A percentile compares a stretch with the other conserved stretches of the same genome.
These are phyloP conservation scores for Paracamarosporium sp. DNA, from an alignment of 2,329 filamentous ascomycete genomes.

Conservation along the genomic window DNA sequence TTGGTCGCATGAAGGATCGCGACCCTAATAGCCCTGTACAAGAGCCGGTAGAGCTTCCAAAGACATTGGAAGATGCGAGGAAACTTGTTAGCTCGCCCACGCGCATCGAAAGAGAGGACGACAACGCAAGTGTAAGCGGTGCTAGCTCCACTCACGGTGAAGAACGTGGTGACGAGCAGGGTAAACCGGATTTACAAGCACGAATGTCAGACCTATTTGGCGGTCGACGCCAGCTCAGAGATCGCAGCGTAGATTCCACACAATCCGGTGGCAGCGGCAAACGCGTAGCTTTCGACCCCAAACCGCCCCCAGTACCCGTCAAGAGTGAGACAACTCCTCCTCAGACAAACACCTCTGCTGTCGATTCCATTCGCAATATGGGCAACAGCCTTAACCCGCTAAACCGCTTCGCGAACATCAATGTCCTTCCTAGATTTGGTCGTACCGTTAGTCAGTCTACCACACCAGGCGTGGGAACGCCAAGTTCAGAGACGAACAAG, in stretches of 20 bases:
- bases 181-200: slow-evolving; percentile 54
- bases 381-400: slow-evolving; percentile 84
- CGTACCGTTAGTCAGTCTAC: slow-evolving; percentile 55
- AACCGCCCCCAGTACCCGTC: slow-evolving; percentile 24
- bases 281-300: slow-evolving; percentile 59
- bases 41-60: slow-evolving; percentile 67
- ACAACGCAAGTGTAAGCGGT: slow-evolving; percentile 58
- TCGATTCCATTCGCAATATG: slow-evolving; percentile 83
- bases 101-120: slow-evolving; percentile 55
- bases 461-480: slow-evolving; percentile 50
- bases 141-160: slow-evolving; percentile 58
- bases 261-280: slow-evolving; percentile 70
- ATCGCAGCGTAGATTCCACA: slow-evolving; percentile 78
- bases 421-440: slow-evolving; percentile 78
- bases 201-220: slow-evolving; percentile 74
- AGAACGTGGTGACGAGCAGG: slow-evolving; percentile 42
- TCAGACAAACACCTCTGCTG: slow-evolving; percentile 61
- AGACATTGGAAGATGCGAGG: slow-evolving; percentile 89
- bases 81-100: slow-evolving; percentile 82
- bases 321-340: slow-evolving; percentile 36
- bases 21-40: slow-evolving; percentile 41
- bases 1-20: slow-evolving; percentile 84
- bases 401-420: slow-evolving; percentile 76
- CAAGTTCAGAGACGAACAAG: slow-evolving; percentile 42
- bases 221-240: slow-evolving; percentile 68